phyloP scores from a whole-genome alignment of 1,284 basidiomycete genomes.

The Leccinum griseonigrum region DNA sequence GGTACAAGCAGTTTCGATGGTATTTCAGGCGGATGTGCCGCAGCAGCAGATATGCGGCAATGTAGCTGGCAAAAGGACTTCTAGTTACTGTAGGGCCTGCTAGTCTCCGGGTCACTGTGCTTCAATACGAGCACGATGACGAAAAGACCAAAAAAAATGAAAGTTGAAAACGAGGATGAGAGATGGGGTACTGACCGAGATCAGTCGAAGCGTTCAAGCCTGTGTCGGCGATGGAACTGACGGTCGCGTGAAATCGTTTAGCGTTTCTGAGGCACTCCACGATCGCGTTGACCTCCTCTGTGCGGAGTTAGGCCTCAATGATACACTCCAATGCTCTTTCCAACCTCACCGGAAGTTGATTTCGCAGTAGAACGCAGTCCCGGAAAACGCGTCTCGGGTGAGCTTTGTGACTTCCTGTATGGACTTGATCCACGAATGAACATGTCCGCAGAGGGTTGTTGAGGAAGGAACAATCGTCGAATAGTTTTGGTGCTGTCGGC shows the following conservation, averaged over 20 bases:
- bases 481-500: slow-evolving; percentile 52
- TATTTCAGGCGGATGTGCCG: no score
- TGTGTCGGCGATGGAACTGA: slow-evolving; percentile 97
- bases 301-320: slow-evolving; percentile 89
- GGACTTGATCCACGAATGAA: slow-evolving; percentile 98
- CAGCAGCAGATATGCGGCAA: no score
- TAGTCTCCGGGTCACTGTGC: no score
- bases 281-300: slow-evolving; percentile 92
- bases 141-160: no score
- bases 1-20: no score
- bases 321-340: slow-evolving; percentile 85
- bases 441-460: slow-evolving; percentile 90
- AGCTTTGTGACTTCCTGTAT: slow-evolving; percentile 97
- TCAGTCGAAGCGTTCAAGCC: slow-evolving; percentile 93
- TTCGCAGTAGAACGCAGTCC: slow-evolving; percentile 88
- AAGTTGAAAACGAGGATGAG: neutral
- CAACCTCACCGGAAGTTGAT: slow-evolving; percentile 52
- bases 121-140: no score
- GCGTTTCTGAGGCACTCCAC: slow-evolving; percentile 96
- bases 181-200: slow-evolving; percentile 50
- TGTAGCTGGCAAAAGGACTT: no score
- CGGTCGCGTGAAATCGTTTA: slow-evolving; percentile 96
- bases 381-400: slow-evolving; percentile 88
- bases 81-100: no score
- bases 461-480: slow-evolving; percentile 89